Evolutionary conservation across 163 green algal genomes (phyloP), one percentile per base, ranked within the genome.

Genomic region (Chlamydomonas reinhardtii): DNA sequence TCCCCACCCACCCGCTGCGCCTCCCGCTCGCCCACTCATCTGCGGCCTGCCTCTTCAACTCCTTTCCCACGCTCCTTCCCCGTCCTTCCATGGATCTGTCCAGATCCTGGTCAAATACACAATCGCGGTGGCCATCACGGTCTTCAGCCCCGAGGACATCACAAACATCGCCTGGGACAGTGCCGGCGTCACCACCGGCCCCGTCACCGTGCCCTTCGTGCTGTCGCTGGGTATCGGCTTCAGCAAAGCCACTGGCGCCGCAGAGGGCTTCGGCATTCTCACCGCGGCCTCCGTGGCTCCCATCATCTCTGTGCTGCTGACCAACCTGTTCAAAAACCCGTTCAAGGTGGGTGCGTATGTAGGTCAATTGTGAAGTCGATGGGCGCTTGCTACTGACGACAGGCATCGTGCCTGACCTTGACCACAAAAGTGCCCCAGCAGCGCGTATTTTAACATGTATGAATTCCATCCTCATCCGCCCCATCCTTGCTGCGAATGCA

Each of bases 121-220:
- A 4, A 80, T 94, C 29, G 91, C 90, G 0, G 73, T 87, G 0
- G 34, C 4, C 15, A 79, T 94, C 2, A 94, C 89, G 0, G 5
- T 86, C 16, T 56, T 92, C 31, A 79, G 78, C 11, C 54, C 76
- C 11, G 91, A 94, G 29, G 61, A 76, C 2, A 86, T 94, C 65
- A 92, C 89, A 39, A 86, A 82, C 20, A 86, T 94, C 27, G 91
- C 88, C 14, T 94, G 89, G 89, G 91, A 94, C 77, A 82, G 32
- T 85, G 54, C 75, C 64, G 76, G 90, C 2, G 89, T 90, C 19
- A 92, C 86, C 8, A 91, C 86, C 1, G 85, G 89, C n/a, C 89
- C 89, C 29, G 90, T 94, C 43, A 94, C 91, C 16, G 91, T 94
- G 27, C 91, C 91, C 2, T 93, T 93, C 82, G 91, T 94, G 73